Percentiles rank a stretch among this genome's conserved stretches.
Conservation (phyloP, 768 basidiomycete genomes). For the Boletus barrowsii region DNA sequence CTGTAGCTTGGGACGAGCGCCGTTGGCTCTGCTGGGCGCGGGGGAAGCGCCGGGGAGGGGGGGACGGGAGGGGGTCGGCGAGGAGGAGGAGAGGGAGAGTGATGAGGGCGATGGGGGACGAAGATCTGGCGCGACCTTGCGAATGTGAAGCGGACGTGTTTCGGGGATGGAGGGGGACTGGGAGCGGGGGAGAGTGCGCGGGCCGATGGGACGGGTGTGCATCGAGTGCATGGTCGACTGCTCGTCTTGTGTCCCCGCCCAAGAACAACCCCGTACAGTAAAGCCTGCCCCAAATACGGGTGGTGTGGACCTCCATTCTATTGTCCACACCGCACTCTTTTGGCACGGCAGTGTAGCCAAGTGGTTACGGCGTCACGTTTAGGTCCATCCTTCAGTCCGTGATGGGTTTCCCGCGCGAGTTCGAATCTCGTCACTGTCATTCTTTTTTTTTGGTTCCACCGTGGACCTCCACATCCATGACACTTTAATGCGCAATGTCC, state of each 20-base stretch:
- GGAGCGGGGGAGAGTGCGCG: slow-evolving; percentile 42
- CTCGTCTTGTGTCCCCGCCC: not conserved
- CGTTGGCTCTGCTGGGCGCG: slow-evolving; percentile 19
- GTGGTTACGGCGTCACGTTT: slow-evolving; percentile 62
- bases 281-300: not conserved
- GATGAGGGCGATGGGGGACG: slow-evolving; percentile 30
- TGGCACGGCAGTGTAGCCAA: slow-evolving; percentile 51
- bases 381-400: slow-evolving; percentile 43
- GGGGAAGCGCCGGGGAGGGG: slow-evolving; percentile 29
- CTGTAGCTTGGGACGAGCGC: slow-evolving; percentile 33
- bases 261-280: slow-evolving; percentile 8
- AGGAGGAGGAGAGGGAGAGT: slow-evolving; percentile 27
- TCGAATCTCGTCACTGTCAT: slow-evolving; percentile 60
- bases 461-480: slow-evolving; percentile 6
- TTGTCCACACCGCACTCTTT: fast-evolving
- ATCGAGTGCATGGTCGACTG: slow-evolving; percentile 25
- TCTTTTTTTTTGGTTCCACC: not conserved
- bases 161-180: slow-evolving; percentile 41
- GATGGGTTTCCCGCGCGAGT: slow-evolving; percentile 59
- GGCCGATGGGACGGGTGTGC: slow-evolving; percentile 48
- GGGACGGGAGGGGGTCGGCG: slow-evolving; percentile 32
- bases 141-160: slow-evolving; percentile 40
- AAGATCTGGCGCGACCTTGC: slow-evolving; percentile 34
- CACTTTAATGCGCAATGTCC: slow-evolving; percentile 13
- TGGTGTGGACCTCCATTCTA: not conserved